Evolutionary conservation across 164 flowering plant genomes (phyloP).

Genomic region (Berberis thunbergii): DNA sequence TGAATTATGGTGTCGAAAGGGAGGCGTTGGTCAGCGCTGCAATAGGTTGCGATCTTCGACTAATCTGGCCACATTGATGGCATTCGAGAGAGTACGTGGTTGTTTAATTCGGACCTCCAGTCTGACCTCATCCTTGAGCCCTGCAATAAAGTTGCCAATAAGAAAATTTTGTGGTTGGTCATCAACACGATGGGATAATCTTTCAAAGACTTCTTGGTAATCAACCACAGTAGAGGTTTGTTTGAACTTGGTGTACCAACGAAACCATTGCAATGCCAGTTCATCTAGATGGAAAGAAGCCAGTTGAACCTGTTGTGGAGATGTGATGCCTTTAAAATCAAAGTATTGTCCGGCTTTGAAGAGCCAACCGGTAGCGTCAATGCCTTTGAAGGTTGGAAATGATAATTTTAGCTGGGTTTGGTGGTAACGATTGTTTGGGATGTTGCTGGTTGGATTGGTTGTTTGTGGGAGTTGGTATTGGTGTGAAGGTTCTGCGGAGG

Average conservation of each 20-base stretch:
- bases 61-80: not conserved
- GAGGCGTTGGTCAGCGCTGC: not conserved
- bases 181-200: not conserved
- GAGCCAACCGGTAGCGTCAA: not conserved
- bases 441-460: no score
- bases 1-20: not conserved
- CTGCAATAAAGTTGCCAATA: not conserved
- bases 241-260: slow-evolving; percentile 1
- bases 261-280: not conserved
- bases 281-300: slow-evolving; percentile 5
- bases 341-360: slow-evolving; percentile 2
- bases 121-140: not conserved
- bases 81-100: not conserved
- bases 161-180: not conserved
- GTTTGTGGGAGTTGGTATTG: no score
- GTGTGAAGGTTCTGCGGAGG: no score
- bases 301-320: not conserved
- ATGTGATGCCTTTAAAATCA: not conserved
- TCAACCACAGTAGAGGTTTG: no score
- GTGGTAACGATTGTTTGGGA: no score
- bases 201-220: not conserved
- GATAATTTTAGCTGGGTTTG: no score
- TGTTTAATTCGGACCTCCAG: not conserved
- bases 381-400: no score
- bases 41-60: not conserved